phyloP scores from a whole-genome alignment of 2,329 filamentous ascomycete species.

The Pseudocercospora macadamiae region DNA sequence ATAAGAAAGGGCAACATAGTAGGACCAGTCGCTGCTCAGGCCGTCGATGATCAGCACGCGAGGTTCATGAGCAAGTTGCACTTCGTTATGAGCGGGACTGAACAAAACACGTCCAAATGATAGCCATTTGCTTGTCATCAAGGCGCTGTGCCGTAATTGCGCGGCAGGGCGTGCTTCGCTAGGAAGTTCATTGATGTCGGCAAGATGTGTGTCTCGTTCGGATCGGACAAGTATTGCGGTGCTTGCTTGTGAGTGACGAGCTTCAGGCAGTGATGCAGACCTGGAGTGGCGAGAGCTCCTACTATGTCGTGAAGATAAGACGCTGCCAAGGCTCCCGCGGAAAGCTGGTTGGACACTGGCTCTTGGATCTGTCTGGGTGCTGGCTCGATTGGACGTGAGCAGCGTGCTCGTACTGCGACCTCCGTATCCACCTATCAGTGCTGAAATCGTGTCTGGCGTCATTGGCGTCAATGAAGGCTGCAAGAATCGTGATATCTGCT shows the following conservation, averaged over 20 bases:
- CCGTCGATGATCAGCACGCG: constrained; percentile 78
- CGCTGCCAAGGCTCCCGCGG: constrained; percentile 17
- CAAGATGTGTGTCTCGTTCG: constrained; percentile 62
- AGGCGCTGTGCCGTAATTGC: constrained; percentile 73
- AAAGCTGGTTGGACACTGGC: constrained; percentile 11
- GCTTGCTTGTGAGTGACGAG: constrained; percentile 27
- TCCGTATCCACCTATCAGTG: constrained; percentile 57
- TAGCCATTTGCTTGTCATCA: constrained; percentile 87
- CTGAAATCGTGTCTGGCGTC: constrained; percentile 57
- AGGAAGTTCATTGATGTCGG: constrained; percentile 42
- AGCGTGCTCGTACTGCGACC: constrained; percentile 43
- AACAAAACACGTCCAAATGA: constrained; percentile 83
- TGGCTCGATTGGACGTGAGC: constrained; percentile 24
- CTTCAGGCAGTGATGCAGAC: constrained; percentile 35
- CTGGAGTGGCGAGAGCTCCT: constrained; percentile 33
- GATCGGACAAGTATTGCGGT: constrained; percentile 29
- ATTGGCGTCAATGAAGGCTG: constrained; percentile 36
- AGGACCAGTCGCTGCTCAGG: constrained; percentile 88
- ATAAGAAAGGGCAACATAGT: constrained; percentile 81
- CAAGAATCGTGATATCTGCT: constrained; percentile 36
- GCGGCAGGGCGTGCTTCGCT: constrained; percentile 27
- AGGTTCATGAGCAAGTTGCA: constrained; percentile 61
- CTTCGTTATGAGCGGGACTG: constrained; percentile 74
- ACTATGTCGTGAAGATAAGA: constrained; percentile 34
- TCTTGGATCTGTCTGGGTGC: constrained; percentile 11